These are phyloP conservation scores for Pseudogymnoascus sp. DNA, from an alignment of 2,329 filamentous ascomycete genomes.

Conservation along the genomic window DNA sequence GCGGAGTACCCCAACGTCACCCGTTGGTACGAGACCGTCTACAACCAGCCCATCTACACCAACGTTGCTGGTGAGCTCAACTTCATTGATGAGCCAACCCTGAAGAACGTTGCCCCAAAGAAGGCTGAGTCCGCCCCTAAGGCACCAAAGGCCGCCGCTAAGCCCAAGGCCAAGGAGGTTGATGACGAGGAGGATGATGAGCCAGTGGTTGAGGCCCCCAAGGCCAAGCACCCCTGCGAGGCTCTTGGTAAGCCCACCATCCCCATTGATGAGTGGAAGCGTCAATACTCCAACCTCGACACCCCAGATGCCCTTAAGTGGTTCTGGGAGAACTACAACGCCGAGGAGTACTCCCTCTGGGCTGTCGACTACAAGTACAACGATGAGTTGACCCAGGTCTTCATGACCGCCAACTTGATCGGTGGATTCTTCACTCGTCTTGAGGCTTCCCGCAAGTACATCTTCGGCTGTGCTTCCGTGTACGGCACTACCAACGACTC, in stretches of 20 bases:
- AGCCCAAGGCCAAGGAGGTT: constrained; percentile 38
- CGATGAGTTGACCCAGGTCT: constrained; percentile 89
- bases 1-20: constrained; percentile 72
- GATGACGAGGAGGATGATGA: constrained; percentile 61
- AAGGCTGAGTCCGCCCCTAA: constrained; percentile 63
- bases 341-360: constrained; percentile 95
- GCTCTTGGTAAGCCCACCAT: constrained; percentile 70
- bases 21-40: constrained; percentile 91
- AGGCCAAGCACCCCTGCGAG: constrained; percentile 96
- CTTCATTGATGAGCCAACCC: constrained; percentile 78
- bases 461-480: constrained; percentile 86
- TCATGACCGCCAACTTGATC: constrained; percentile 99
- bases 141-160: constrained; percentile 43
- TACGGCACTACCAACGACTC: constrained; percentile 86
- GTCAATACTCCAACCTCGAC: constrained; percentile 95
- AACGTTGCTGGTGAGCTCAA: constrained; percentile 67
- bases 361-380: constrained; percentile 98
- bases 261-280: constrained; percentile 95
- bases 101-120: constrained; percentile 67
- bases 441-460: constrained; percentile 94
- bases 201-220: constrained; percentile 55
- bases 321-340: constrained; percentile 97
- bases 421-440: constrained; percentile 97
- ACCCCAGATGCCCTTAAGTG: constrained; percentile 79
- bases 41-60: constrained; percentile 87